Evolutionary conservation across 352 stramenopile species (phyloP), one percentile per base, ranked within the genome.

Genomic region (Thraustochytrium sp.): DNA sequence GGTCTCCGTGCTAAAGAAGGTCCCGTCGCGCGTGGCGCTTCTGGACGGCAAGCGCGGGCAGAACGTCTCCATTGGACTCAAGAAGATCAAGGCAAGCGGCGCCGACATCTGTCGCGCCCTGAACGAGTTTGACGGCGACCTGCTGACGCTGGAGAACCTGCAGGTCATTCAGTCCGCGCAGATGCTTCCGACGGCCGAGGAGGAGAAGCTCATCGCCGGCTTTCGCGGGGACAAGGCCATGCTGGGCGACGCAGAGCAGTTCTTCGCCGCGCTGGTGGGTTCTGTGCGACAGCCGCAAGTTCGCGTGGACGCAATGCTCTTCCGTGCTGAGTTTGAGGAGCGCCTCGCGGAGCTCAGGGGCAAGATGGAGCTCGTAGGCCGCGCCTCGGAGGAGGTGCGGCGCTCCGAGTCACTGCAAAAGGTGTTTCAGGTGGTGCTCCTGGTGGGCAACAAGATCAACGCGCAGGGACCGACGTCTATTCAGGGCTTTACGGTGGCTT

Each of bases 21-120:
- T 21, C 5, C 9, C 48, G 13, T 44, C 23, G 11, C 51, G 68
- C 16, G 89, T 95, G 4, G 92, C 90, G 11, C 80, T 95, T 2
- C 90, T 95, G 48, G 90, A 94, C 75, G 90, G 89, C 2, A 95
- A 94, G 77, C 90, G 91, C 2, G 91, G 90, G 8, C 94, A 94
- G 90, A 95, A 95, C 68, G 90, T 91, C 18, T 90, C 89, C 0
- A 95, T 95, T 62, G 93, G 90, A 26, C 82, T 95, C 16, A 91
- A 91, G 21, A 82, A 90, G 48, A 87, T 95, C 36, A 93, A 93
- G 76, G 73, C 94, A 31, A 92, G 86, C 16, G 92, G 93, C 65
- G 76, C 68, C 0, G 90, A 92, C 38, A 91, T 95, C 29, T 90
- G 89, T 3, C 54, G 87, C 8, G 91, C 90, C 0, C 88, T 95